Evolutionary conservation across 2,329 filamentous ascomycete genomes (phyloP).

Genomic region (Fusarium avenaceum): DNA sequence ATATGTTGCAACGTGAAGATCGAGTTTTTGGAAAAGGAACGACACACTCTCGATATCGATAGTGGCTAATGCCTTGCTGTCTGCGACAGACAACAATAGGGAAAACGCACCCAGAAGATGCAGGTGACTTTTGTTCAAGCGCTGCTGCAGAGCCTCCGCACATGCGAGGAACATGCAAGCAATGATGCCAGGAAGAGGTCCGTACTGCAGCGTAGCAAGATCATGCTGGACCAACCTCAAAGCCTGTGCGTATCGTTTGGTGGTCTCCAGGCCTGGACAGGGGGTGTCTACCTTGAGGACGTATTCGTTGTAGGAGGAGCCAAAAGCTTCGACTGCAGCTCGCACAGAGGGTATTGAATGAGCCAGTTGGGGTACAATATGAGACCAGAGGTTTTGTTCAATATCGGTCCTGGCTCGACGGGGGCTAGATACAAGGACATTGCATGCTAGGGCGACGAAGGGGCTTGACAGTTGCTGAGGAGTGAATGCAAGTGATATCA

Average conservation of each 20-base stretch:
- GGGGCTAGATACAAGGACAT: slow-evolving; percentile 24
- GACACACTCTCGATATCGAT: slow-evolving; percentile 21
- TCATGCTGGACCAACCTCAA: slow-evolving; percentile 35
- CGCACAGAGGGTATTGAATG: slow-evolving; percentile 34
- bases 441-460: slow-evolving; percentile 29
- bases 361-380: slow-evolving; percentile 29
- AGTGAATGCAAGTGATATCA: background rate
- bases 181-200: slow-evolving; percentile 29
- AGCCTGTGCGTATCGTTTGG: slow-evolving; percentile 26
- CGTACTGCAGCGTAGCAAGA: slow-evolving; percentile 22
- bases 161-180: slow-evolving; percentile 38
- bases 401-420: slow-evolving; percentile 29
- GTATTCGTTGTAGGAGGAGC: slow-evolving; percentile 36
- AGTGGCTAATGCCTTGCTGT: background rate
- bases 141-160: slow-evolving; percentile 30
- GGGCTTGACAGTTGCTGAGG: background rate
- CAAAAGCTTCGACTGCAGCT: slow-evolving; percentile 37
- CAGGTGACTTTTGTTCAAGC: slow-evolving; percentile 11
- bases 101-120: slow-evolving; percentile 34
- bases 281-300: slow-evolving; percentile 6
- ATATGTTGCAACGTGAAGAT: slow-evolving; percentile 41
- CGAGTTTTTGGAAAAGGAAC: slow-evolving; percentile 34
- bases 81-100: slow-evolving; percentile 20
- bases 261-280: slow-evolving; percentile 3
- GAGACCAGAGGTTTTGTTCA: slow-evolving; percentile 40